phyloP scores from a whole-genome alignment of 139 green algal genomes.

The Ettlia oleoabundans region DNA sequence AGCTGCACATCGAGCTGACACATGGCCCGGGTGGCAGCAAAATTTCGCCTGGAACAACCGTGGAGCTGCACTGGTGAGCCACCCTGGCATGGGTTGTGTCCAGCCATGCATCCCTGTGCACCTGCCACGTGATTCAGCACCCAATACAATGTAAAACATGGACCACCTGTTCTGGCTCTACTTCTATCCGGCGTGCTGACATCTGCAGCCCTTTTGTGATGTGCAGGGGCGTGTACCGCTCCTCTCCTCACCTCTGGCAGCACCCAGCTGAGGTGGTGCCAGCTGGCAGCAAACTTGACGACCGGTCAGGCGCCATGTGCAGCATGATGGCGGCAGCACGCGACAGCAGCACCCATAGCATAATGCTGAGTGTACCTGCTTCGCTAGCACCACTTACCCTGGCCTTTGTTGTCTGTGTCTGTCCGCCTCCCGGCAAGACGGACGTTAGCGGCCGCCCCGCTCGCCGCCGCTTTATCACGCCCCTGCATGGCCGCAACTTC shows the following conservation, averaged over 20 bases:
- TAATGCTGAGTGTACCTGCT: conserved; percentile 34
- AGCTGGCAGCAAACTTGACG: conserved; percentile 30
- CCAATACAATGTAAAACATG: no score
- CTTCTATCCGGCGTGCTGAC: background rate
- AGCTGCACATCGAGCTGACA: conserved; percentile 1
- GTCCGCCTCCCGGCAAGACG: background rate
- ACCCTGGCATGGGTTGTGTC: no score
- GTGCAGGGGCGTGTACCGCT: conserved; percentile 50
- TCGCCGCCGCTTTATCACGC: conserved; percentile 9
- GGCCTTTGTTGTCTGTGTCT: conserved; percentile 30
- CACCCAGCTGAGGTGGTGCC: conserved; percentile 36
- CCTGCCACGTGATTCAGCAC: no score
- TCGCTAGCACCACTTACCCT: conserved; percentile 37
- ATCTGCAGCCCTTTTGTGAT: background rate
- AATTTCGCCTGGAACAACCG: background rate
- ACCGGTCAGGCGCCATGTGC: conserved; percentile 40
- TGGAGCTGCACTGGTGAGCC: conserved; percentile 36
- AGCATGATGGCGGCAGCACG: conserved; percentile 23
- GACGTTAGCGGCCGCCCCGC: background rate
- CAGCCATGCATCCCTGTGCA: no score
- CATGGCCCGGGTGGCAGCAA: background rate
- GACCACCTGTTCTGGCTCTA: no score
- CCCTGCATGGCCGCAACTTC: conserved; percentile 40
- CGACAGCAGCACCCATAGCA: background rate
- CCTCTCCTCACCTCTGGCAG: conserved; percentile 41